Conservation (phyloP, 345 rosid genomes). For the Diplotaxis tenuifolia region DNA sequence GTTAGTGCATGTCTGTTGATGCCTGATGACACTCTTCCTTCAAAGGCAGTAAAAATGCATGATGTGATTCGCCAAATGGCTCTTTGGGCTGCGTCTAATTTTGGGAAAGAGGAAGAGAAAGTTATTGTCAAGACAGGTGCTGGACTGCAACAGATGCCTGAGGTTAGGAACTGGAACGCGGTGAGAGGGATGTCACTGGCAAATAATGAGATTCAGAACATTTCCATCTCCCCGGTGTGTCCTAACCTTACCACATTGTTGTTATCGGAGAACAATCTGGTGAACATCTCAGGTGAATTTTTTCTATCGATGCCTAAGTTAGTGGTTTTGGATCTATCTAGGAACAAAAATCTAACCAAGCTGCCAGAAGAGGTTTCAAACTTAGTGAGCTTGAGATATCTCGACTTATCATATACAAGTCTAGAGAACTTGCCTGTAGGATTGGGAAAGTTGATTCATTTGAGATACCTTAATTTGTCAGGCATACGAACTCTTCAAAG, state of each 20-base stretch:
- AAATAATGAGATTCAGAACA: neutral
- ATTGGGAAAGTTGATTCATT: neutral
- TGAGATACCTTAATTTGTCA: neutral
- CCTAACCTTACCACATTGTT: neutral
- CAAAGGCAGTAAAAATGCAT: neutral
- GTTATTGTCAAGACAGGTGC: neutral
- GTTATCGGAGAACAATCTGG: neutral
- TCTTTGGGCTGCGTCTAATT: neutral
- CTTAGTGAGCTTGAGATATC: neutral
- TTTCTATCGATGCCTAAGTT: neutral
- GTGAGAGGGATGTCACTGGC: neutral
- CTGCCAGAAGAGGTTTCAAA: neutral
- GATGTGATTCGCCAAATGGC: neutral
- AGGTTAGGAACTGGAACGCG: neutral
- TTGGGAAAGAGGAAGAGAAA: neutral
- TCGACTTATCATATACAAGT: neutral
- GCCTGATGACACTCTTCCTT: neutral
- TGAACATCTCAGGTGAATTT: neutral
- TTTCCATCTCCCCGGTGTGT: neutral
- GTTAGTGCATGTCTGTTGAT: neutral
- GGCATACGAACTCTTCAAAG: neutral
- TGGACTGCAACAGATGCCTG: neutral
- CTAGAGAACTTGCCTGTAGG: neutral
- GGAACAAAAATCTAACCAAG: neutral
- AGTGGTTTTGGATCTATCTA: neutral